A percentile compares a stretch with the other conserved stretches of the same genome.
Conservation (phyloP, 768 basidiomycete genomes). For the Neoboletus magnificus region DNA sequence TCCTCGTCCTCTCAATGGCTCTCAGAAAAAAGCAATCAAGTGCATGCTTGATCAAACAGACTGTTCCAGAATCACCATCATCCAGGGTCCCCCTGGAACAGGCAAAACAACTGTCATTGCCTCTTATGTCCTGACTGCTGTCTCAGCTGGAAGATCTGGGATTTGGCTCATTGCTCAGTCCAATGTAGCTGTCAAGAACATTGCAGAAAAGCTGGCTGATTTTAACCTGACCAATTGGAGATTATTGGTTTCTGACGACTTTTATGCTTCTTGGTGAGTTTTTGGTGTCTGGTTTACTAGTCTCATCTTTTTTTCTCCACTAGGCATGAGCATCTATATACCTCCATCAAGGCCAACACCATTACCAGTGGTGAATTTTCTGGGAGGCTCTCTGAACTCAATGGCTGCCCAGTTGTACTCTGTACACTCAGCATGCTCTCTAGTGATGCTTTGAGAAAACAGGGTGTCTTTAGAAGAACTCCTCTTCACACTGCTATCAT, state of each 20-base stretch:
- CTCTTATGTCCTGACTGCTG: slow-evolving; percentile 51
- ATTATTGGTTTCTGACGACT: slow-evolving; percentile 69
- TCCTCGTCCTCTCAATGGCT: slow-evolving; percentile 36
- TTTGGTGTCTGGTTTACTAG: background rate
- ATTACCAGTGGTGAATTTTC: slow-evolving; percentile 46
- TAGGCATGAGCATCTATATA: slow-evolving; percentile 83
- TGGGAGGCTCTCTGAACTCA: slow-evolving; percentile 31
- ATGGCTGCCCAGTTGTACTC: slow-evolving; percentile 55
- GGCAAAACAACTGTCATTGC: slow-evolving; percentile 76
- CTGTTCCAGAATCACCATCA: slow-evolving; percentile 34
- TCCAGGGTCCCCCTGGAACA: slow-evolving; percentile 60
- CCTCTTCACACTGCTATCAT: slow-evolving; percentile 52
- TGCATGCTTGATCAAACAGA: slow-evolving; percentile 39
- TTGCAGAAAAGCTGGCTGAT: slow-evolving; percentile 72
- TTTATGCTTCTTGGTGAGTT: slow-evolving; percentile 61
- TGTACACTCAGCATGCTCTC: slow-evolving; percentile 81
- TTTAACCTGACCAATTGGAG: slow-evolving; percentile 55
- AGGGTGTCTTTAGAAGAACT: slow-evolving; percentile 19
- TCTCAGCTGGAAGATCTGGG: slow-evolving; percentile 39
- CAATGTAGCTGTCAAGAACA: slow-evolving; percentile 88
- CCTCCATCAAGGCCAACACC: slow-evolving; percentile 42
- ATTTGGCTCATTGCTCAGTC: slow-evolving; percentile 85
- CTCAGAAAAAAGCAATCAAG: slow-evolving; percentile 36
- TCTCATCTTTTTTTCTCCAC: slow-evolving; percentile 2
- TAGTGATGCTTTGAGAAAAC: slow-evolving; percentile 15